Evolutionary conservation across 441 rosid genomes (phyloP), one percentile per base, ranked within the genome.

Genomic region (Eutrema salsugineum): DNA sequence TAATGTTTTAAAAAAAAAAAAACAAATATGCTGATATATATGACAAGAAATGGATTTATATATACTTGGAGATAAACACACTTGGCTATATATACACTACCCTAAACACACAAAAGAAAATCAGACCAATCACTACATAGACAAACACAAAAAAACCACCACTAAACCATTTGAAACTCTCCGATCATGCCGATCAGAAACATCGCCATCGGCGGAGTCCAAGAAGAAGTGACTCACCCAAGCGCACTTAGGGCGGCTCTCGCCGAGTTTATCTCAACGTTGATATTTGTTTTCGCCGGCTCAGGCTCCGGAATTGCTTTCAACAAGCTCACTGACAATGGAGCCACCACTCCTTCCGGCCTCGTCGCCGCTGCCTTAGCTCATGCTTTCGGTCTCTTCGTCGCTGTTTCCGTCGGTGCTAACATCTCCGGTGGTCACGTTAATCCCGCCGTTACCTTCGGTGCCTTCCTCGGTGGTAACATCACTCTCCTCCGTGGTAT

Each of bases 141-240:
- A 40, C 27, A 73, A 63, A 57, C n/a, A 17, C 53, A 57, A 24
- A 24, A 24, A 24, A 24, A 2, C 27, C 27, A 2, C 27, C 27
- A 24, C 27, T 24, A 24, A 24, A 40, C 48, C 49, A 60, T 22
- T 30, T 24, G 56, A 30, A 17, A 16, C 63, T 17, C 66, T 20
- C 28, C 63, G 63, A 72, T 17, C 56, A 90, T 90, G 96, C 94
- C 96, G 78, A 70, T 82, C 83, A 84, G 89, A 76, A 83, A 84
- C 86, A 88, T 90, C 22, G 91, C 96, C 47, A 16, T 90, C 3
- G 96, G 96, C 48, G 83, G 83, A 42, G 43, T 54, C 63, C 84
- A 87, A 39, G 73, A 53, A 1, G 97, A 90, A 83, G 91, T 93
- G 5, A 71, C 82, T 24, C 85, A 82, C 6, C 97, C 97, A 0